These are phyloP conservation scores for Gossypium gossypioides DNA, from an alignment of 441 rosid species.

Conservation along the genomic window DNA sequence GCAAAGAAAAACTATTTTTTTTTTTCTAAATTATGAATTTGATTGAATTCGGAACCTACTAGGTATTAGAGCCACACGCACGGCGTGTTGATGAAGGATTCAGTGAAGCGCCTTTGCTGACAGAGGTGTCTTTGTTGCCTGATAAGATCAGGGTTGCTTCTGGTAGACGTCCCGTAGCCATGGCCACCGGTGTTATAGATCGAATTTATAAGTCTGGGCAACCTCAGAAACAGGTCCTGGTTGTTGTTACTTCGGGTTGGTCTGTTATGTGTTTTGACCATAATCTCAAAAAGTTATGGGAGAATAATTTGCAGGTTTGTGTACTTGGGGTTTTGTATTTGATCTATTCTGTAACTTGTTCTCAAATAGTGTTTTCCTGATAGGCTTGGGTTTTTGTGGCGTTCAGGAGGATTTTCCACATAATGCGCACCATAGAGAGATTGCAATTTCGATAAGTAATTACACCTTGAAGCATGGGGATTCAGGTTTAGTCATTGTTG, in stretches of 20 bases:
- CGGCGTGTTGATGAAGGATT: conserved; percentile 89
- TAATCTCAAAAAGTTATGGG: conserved; percentile 90
- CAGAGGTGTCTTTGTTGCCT: conserved; percentile 60
- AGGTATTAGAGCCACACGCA: conserved; percentile 82
- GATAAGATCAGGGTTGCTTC: conserved; percentile 75
- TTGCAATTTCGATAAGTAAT: conserved; percentile 78
- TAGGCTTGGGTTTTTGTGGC: conserved; percentile 12
- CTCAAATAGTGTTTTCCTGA: not conserved
- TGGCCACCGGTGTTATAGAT: conserved; percentile 87
- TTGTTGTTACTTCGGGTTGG: conserved; percentile 96
- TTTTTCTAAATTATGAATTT: not conserved
- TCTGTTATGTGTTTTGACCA: conserved; percentile 93
- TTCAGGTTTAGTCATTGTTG: conserved; percentile 74
- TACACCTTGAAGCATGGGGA: conserved; percentile 90
- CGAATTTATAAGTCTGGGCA: conserved; percentile 51
- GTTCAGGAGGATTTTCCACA: conserved; percentile 86
- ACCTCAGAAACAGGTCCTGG: conserved; percentile 85
- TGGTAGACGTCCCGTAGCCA: conserved; percentile 86
- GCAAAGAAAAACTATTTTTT: not conserved
- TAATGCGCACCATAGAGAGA: conserved; percentile 83
- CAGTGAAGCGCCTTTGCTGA: conserved; percentile 72
- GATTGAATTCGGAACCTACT: conserved; percentile 7
- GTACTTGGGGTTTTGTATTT: not conserved
- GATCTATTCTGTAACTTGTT: not conserved
- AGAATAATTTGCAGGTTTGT: conserved; percentile 71